Conservation (phyloP, 495 filamentous ascomycete species). For the Podospora bellae-mahoneyi region DNA sequence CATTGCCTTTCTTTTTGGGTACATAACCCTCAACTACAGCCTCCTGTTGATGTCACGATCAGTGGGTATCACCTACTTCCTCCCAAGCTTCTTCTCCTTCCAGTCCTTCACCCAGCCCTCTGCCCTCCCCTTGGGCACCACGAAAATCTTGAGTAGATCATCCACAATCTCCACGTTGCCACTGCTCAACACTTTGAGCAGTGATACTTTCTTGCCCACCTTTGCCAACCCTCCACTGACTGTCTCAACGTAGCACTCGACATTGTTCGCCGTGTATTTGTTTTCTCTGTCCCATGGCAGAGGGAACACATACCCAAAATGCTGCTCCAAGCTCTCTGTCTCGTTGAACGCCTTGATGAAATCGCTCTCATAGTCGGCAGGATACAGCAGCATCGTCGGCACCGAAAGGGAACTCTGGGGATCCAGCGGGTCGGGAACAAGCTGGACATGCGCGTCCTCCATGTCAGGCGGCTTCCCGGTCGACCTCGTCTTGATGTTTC, state of each 20-base stretch:
- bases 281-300: constrained; percentile 74
- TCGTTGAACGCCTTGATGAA: constrained; percentile 86
- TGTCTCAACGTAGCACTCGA: constrained; percentile 94
- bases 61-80: constrained; percentile 8
- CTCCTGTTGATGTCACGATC: background rate
- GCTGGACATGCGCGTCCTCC: constrained; percentile 67
- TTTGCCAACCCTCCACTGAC: constrained; percentile 75
- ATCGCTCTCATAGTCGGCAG: constrained; percentile 69
- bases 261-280: constrained; percentile 59
- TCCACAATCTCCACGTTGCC: constrained; percentile 87
- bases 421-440: constrained; percentile 71
- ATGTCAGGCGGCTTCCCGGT: constrained; percentile 75
- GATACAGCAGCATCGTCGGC: constrained; percentile 80
- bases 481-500: constrained; percentile 62
- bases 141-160: constrained; percentile 73
- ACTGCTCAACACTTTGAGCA: constrained; percentile 68
- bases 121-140: constrained; percentile 68
- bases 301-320: constrained; percentile 76
- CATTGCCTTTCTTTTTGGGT: background rate
- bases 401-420: constrained; percentile 67
- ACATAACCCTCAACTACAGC: background rate
- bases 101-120: constrained; percentile 76
- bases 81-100: constrained; percentile 59
- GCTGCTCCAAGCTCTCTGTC: constrained; percentile 61
- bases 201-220: constrained; percentile 75